Evolutionary conservation across 352 stramenopile species (phyloP), one percentile per base, ranked within the genome.

Genomic region (Aphanomyces invadans): DNA sequence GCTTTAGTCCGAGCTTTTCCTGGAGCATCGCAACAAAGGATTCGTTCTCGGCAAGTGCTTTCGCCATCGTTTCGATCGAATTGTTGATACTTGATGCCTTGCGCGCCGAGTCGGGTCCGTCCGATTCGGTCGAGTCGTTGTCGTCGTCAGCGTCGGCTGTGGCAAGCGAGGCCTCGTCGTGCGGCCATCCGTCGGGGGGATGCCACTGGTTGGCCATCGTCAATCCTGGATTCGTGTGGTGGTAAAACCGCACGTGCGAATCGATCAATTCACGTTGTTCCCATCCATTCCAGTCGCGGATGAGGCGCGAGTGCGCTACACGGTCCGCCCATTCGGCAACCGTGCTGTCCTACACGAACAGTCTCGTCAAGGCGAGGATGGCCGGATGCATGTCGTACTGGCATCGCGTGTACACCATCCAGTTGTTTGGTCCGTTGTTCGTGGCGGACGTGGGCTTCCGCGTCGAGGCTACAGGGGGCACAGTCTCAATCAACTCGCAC

Each of bases 211-310:
- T 87, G 21, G 80, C 77, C 15, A 68, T 62, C 2, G 76, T 77
- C 32, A 89, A 44, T 21, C 69, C 73, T 23, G 73, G 52, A 68
- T 92, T 89, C 9, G 82, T 60, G 4, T 79, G 76, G 68, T 81
- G 73, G 68, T 87, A 92, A 57, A 92, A 92, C 33, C 83, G 69
- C 25, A 90, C 80, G 4, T 71, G 62, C 32, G 89, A 81, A 7
- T 67, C 64, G 0, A 67, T 77, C 61, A 88, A 73, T 62, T 86
- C 76, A 32, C 81, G 80, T 51, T 69, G 70, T 62, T 90, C 77
- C 83, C 83, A 92, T 29, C 75, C 72, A 10, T 73, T 73, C 25
- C 80, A 76, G 32, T 83, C 80, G 31, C 79, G 71, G 5, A 71
- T 39, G 15, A 88, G 76, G 3, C 73, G 57, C 2, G 81, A 92